Base-by-base conservation (phyloP, 1,284 basidiomycete genomes). In the Neotropicomus parvogracilis region DNA sequence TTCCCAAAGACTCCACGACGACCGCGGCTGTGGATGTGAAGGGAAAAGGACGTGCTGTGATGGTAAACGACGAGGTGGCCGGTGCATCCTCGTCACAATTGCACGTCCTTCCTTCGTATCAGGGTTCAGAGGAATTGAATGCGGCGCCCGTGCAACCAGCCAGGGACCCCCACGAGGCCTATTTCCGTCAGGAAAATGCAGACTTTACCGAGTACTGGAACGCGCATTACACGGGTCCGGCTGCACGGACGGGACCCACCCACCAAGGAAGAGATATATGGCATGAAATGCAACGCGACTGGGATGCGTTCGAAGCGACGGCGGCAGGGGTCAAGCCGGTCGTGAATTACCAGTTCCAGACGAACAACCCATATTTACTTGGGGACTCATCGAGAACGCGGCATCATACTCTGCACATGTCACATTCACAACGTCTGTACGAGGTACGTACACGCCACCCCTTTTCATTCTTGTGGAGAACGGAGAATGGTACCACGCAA, bases 231-330 rank as follows among this genome's bases (percentile, higher is more conserved):
- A 46, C 54, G 34, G 55, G 53, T 39, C 54, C 56, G 19, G 49
- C 49, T 44, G 20, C 31, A 26, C 46, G 44, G 48, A 50, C 38
- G 19, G 26, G 21, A 13, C 46, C 57, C 17, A 3, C 38, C 29
- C 36, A 38, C 34, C 46, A 52, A 46, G 51, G 37, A 6, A 44
- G 31, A 4, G 8, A 26, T 5, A 20, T 40, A 2, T 89, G 86
- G 88, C 73, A 76, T 44, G 64, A 70, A 42, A 64, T 97, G 55
- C 91, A 95, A 67, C 64, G 71, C 12, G 85, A 89, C 54, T 97
- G 92, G 93, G 92, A 97, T 55, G 68, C 69, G 3, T 90, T 88
- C 51, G 87, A 89, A 63, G 83, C 83, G 4, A 87, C 81, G 7
- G 67, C 77, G 3, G 69, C 75, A 2, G 83, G 87, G 2, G 75